Evolutionary conservation across 2,329 filamentous ascomycete genomes (phyloP), one percentile per base, ranked within the genome.

Genomic region (Delphinella strobiligena): DNA sequence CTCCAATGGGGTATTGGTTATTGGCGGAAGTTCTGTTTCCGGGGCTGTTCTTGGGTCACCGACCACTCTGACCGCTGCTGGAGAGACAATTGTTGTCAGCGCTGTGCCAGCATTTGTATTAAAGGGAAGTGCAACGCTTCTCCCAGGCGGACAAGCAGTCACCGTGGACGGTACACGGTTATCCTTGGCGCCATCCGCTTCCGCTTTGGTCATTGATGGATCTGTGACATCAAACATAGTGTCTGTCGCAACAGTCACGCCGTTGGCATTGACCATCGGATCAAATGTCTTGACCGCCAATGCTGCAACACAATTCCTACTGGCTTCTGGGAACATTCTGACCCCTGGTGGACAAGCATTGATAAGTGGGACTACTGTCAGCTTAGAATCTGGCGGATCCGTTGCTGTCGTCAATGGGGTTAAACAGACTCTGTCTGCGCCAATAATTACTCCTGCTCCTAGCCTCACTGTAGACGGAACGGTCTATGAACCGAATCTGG

Each of bases 231-330:
- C 49, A 4, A 18, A 42, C 10, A 24, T 47, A 4, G 19, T 18
- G 24, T 45, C 45, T 18, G 46, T 43, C 7, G 45, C 44, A 11
- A 46, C 51, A 10, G 49, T 48, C 34, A 54, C 54, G 5, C 50
- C 51, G 7, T 33, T 36, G 12, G 31, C 41, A n/a, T 42, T 65
- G 5, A 66, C 60, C 1, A 48, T 69, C 15, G 63, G 62, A 10
- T 54, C 54, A 0, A 50, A 54, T 2, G 60, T 54, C 1, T 54
- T 63, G 19, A 65, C 62, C 1, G 61, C 60, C 2, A 67, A 68
- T 46, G 63, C 63, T 24, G 62, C 63, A 3, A 67, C 63, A 1
- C 63, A 67, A 31, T 68, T 62, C 51, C 59, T 59, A 35, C 46
- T 69, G 4, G 58, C 45, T 1, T 54, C 61, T 2, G 61, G 60